Evolutionary conservation across 306 rosid genomes (phyloP).

Genomic region (Senna siamea): DNA sequence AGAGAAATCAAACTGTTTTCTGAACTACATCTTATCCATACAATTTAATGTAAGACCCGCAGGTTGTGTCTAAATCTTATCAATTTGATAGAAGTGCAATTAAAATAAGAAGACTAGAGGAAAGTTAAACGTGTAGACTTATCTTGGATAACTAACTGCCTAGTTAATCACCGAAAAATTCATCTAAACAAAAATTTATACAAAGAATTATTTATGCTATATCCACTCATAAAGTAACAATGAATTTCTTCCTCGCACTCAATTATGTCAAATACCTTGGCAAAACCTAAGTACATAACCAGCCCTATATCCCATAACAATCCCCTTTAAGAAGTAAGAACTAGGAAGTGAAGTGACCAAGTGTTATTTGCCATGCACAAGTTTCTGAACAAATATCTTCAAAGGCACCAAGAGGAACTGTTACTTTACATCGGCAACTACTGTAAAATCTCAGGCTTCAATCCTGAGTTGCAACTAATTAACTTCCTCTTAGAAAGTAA

Average conservation of each 20-base stretch:
- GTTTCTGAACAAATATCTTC: slow-evolving; percentile 35
- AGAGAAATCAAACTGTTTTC: neutral
- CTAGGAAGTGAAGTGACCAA: slow-evolving; percentile 25
- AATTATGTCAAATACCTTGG: slow-evolving; percentile 34
- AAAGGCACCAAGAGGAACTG: slow-evolving; percentile 28
- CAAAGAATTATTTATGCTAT: slow-evolving; percentile 27
- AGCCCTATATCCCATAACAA: too few species aligned
- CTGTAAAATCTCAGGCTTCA: slow-evolving; percentile 43
- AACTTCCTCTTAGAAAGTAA: slow-evolving; percentile 49
- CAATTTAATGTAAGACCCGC: slow-evolving; percentile 24
- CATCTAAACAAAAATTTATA: slow-evolving; percentile 38
- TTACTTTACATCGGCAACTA: slow-evolving; percentile 33
- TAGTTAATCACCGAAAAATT: slow-evolving; percentile 37
- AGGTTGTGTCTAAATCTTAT: slow-evolving; percentile 33
- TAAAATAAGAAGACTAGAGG: slow-evolving; percentile 29
- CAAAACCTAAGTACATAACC: slow-evolving; percentile 35
- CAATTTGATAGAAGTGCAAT: slow-evolving; percentile 30
- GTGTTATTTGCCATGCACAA: slow-evolving; percentile 17
- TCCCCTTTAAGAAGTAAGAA: too few species aligned
- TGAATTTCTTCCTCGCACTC: slow-evolving; percentile 36
- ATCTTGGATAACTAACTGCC: slow-evolving; percentile 35
- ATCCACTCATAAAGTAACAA: slow-evolving; percentile 27
- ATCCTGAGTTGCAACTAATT: slow-evolving; percentile 33
- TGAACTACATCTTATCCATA: slow-evolving; percentile 35
- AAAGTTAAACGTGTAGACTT: slow-evolving; percentile 15